A percentile compares a stretch with the other conserved stretches of the same genome.
These are phyloP conservation scores for Striga asiatica DNA, from an alignment of 257 asterid genomes.

Conservation along the genomic window DNA sequence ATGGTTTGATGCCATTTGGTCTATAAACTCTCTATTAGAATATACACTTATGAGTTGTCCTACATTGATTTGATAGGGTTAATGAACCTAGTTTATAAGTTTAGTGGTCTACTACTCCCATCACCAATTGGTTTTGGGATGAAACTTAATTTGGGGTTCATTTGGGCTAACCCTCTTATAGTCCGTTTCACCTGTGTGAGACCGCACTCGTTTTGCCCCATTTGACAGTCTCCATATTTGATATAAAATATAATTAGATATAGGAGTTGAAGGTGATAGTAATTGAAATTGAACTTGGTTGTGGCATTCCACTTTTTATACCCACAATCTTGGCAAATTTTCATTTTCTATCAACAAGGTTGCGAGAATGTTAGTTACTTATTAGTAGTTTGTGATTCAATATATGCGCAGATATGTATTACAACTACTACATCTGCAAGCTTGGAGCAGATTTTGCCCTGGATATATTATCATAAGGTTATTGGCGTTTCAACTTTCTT, in stretches of 20 bases:
- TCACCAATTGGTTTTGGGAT: too few relatives aligned
- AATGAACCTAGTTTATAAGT: too few relatives aligned
- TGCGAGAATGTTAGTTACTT: background rate
- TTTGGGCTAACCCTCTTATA: too few relatives aligned
- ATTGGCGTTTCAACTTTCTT: constrained; percentile 66
- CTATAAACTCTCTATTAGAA: too few relatives aligned
- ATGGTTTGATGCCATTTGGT: background rate
- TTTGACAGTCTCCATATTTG: background rate
- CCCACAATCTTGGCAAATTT: background rate
- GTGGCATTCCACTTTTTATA: constrained; percentile 13
- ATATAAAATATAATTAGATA: constrained; percentile 1
- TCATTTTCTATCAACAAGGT: background rate
- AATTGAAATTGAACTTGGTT: background rate
- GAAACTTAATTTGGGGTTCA: too few relatives aligned
- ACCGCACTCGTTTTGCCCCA: too few relatives aligned
- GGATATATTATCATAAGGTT: constrained; percentile 83
- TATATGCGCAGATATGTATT: constrained; percentile 51
- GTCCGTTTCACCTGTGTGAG: too few relatives aligned
- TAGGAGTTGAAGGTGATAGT: background rate
- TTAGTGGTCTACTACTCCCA: too few relatives aligned
- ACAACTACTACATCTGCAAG: constrained; percentile 75
- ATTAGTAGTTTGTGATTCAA: background rate
- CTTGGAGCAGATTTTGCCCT: constrained; percentile 74
- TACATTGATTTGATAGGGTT: too few relatives aligned
- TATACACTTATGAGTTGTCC: too few relatives aligned